Evolutionary conservation across 345 rosid species (phyloP), one percentile per base, ranked within the genome.

Genomic region (Sisymbrium altissimum): DNA sequence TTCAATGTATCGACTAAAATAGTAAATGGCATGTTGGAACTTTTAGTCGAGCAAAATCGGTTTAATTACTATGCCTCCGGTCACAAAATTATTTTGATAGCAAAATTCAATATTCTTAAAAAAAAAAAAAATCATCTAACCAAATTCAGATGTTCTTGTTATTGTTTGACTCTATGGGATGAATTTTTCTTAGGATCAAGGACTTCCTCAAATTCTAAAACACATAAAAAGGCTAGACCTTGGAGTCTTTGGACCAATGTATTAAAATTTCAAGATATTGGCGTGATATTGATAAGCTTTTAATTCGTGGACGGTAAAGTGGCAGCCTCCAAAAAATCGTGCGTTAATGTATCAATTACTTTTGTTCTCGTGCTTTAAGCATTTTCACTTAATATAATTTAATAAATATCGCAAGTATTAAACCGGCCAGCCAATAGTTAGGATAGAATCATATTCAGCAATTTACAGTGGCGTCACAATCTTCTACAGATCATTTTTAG

Each of bases 281-380:
- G 79, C 74, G 63, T 75, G 64, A 60, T 44, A 54, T 76, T 27
- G 55, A 70, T 17, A 44, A 69, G 43, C 71, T 63, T 76, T 76
- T 70, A 63, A 54, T 62, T 45, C 79, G 79, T 76, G 74, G 79
- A 69, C 79, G 79, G 70, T 76, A 69, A 76, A 76, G 79, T 68
- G 50, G 65, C 5, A 63, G 62, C 75, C 75, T 69, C 75, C 70
- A 45, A 69, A 41, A 68, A 25, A 44, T 46, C 59, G 70, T 76
- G 79, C 79, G 79, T 76, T 43, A 69, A 68, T 75, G 70, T 62
- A 49, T 59, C 64, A 23, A 68, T 62, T 63, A 62, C 75, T 69
- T 69, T 69, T 63, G 50, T 6, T 62, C 40, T 46, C 74, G 8
- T 62, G 70, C 79, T 53, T 75, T 44, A 61, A 23, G 57, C 32